These are phyloP conservation scores for Pulchroboletus neoregius DNA, from an alignment of 1,284 basidiomycete species.

Conservation along the genomic window DNA sequence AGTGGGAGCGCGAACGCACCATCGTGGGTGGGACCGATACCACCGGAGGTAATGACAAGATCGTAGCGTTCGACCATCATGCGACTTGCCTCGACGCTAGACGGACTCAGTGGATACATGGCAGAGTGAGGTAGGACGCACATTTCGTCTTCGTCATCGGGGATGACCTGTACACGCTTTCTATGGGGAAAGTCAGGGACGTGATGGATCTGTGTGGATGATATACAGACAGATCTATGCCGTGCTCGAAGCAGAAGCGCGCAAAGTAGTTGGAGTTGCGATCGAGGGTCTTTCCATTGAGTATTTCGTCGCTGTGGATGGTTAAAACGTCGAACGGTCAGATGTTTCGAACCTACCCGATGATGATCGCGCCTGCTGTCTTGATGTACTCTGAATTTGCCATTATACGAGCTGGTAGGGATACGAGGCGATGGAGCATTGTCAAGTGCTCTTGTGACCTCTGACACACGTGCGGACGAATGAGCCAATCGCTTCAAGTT, in stretches of 20 bases:
- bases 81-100: slow-evolving; percentile 77
- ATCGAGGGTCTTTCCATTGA: slow-evolving; percentile 87
- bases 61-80: slow-evolving; percentile 83
- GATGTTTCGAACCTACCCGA: slow-evolving; percentile 60
- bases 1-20: slow-evolving; percentile 41
- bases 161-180: slow-evolving; percentile 86
- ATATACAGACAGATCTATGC: slow-evolving; percentile 73
- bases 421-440: slow-evolving; percentile 15
- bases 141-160: slow-evolving; percentile 90
- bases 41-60: slow-evolving; percentile 83
- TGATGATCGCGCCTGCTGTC: slow-evolving; percentile 70
- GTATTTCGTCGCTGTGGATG: slow-evolving; percentile 75
- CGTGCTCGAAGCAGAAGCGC: slow-evolving; percentile 83
- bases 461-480: background rate
- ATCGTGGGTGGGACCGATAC: slow-evolving; percentile 86
- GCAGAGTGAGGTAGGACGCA: slow-evolving; percentile 36
- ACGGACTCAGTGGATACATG: background rate
- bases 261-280: slow-evolving; percentile 84
- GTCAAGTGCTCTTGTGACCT: background rate
- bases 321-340: no score
- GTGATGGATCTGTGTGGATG: background rate
- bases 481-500: background rate
- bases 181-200: slow-evolving; percentile 36
- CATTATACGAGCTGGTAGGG: slow-evolving; percentile 1
- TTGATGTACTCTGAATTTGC: slow-evolving; percentile 43